Evolutionary conservation across 2,329 filamentous ascomycete genomes (phyloP), one percentile per base, ranked within the genome.

Genomic region (Talaromyces sp.): DNA sequence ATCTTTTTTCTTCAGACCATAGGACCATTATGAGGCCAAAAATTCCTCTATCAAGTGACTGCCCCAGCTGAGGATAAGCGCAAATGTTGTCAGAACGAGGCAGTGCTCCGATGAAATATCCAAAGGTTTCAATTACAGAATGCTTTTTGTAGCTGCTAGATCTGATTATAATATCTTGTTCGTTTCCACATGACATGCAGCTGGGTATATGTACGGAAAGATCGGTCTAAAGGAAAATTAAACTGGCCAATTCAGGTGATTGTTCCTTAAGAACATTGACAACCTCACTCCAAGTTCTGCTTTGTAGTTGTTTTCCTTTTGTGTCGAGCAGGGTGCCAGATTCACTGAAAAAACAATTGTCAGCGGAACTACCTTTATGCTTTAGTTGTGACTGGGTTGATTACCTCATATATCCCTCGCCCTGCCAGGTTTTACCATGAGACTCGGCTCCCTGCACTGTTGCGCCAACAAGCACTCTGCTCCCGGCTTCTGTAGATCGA

Each of bases 401-500:
- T 75, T 72, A 64, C 74, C 75, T 60, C 18, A 61, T 51, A 58
- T 55, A 62, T n/a, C 18, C 56, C 36, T 61, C 56, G n/a, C 62
- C 62, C 16, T 59, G 44, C 59, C 62, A 61, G 23, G 56, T 61
- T 47, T 50, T 59, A 2, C 79, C 79, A 60, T 81, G 75, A 8
- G 73, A 75, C 53, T 81, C 77, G 5, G 70, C 66, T 0, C 79
- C 79, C 31, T 78, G 70, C 33, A 75, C 67, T 5, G 77, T 76
- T 1, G 75, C 79, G 56, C 74, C 75, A 16, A 80, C 75, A 27
- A 81, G 68, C 4, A 75, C 73, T 40, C 80, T 74, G 58, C 76
- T 78, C 0, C 79, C 79, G 56, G 79, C 71, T 60, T 80, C 78
- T 1, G 79, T 67, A 6, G 74, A 76, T 12, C 79, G 73, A 4